These are phyloP conservation scores for Lathyrus tuberosus DNA, from an alignment of 306 rosid species.

Conservation along the genomic window DNA sequence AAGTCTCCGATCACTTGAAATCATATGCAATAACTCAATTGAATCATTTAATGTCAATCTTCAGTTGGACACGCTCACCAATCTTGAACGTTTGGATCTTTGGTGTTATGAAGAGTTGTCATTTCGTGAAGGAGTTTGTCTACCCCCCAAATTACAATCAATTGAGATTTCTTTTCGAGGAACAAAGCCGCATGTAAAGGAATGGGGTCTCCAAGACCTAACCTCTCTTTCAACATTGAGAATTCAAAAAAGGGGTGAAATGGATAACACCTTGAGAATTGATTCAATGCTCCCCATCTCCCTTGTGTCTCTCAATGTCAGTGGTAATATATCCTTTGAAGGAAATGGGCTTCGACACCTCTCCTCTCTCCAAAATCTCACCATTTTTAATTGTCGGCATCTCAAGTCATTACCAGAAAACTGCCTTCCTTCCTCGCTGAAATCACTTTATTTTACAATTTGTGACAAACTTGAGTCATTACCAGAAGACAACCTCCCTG, in stretches of 20 bases:
- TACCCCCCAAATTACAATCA: not conserved
- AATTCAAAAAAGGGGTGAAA: not conserved
- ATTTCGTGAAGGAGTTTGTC: not conserved
- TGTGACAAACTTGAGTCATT: not conserved
- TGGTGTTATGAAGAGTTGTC: not conserved
- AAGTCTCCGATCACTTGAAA: not conserved
- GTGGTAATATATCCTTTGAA: too few relatives aligned
- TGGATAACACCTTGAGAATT: too few relatives aligned
- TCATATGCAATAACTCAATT: not conserved
- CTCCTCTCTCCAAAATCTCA: too few relatives aligned
- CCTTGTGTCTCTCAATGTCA: too few relatives aligned
- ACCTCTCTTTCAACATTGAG: not conserved
- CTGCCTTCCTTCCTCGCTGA: too few relatives aligned
- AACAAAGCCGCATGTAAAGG: not conserved
- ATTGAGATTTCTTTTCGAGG: accelerated
- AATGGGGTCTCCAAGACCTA: not conserved
- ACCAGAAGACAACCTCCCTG: not conserved
- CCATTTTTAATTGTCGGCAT: too few relatives aligned
- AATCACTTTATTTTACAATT: too few relatives aligned
- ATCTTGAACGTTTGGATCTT: not conserved
- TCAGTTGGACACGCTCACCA: not conserved
- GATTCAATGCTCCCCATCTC: too few relatives aligned
- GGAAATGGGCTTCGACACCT: too few relatives aligned
- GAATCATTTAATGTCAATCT: not conserved
- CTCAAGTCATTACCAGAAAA: too few relatives aligned